Conservation (phyloP, 2,329 filamentous ascomycete species). For the Curvularia hawaiiensis region DNA sequence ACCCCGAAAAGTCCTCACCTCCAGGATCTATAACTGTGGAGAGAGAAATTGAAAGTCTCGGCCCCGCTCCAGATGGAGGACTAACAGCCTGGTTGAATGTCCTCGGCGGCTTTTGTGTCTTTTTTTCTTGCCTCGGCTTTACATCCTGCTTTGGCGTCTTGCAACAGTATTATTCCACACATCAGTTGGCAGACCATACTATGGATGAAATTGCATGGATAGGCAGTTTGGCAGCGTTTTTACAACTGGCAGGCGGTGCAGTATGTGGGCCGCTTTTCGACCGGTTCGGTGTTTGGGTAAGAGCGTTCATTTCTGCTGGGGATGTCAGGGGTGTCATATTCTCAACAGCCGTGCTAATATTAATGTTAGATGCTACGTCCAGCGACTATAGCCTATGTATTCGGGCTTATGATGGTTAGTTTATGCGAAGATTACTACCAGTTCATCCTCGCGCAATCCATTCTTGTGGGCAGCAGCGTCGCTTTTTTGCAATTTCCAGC, state of each 20-base stretch:
- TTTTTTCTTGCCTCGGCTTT: neutral
- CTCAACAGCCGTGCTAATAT: constrained; percentile 48
- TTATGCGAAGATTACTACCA: constrained; percentile 59
- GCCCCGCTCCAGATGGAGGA: neutral
- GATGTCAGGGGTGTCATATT: neutral
- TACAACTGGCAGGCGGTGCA: constrained; percentile 60
- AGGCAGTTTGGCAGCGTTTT: constrained; percentile 47
- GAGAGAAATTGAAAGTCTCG: neutral
- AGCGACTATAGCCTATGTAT: constrained; percentile 58
- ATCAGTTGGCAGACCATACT: neutral
- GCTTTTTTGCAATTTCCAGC: constrained; percentile 56
- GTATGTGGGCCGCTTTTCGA: constrained; percentile 67
- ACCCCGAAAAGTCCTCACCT: neutral
- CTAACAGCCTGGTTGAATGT: neutral
- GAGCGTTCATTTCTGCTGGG: constrained; percentile 4
- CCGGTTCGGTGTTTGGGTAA: constrained; percentile 50
- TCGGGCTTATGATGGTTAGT: constrained; percentile 64
- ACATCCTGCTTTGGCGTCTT: neutral
- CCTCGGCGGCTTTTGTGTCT: neutral
- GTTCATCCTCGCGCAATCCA: constrained; percentile 56
- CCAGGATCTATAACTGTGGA: neutral
- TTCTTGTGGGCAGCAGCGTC: constrained; percentile 57
- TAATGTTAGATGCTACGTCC: constrained; percentile 52
- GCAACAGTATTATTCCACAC: neutral
- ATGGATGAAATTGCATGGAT: constrained; percentile 52